Evolutionary conservation across 2,329 filamentous ascomycete species (phyloP).

Genomic region (Aspergillus uvarum): DNA sequence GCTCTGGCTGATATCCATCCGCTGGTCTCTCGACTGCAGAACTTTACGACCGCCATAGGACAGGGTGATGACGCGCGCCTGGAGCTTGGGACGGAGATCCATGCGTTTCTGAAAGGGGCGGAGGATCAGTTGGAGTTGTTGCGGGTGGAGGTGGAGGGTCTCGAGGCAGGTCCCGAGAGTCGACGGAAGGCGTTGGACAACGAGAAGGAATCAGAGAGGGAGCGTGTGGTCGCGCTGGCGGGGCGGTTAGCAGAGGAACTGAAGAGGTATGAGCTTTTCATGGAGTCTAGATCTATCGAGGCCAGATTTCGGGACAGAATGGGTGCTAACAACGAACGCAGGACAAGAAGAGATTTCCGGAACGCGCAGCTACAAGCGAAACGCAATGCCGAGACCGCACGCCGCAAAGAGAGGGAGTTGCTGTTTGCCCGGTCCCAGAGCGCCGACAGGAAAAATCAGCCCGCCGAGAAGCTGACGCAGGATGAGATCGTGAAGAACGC

Average conservation of each 20-base stretch:
- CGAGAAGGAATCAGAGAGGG: conserved; percentile 62
- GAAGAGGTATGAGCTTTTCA: conserved; percentile 56
- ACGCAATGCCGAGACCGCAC: conserved; percentile 69
- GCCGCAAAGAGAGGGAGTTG: conserved; percentile 72
- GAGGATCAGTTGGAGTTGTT: conserved; percentile 83
- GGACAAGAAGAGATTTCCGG: conserved; percentile 68
- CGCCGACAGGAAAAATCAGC: conserved; percentile 28
- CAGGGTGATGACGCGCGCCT: conserved; percentile 65
- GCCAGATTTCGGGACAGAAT: background rate
- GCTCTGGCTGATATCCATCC: conserved; percentile 54
- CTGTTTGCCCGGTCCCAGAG: conserved; percentile 60
- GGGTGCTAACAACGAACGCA: conserved; percentile 25
- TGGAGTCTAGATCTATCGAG: no score
- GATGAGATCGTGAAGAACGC: conserved; percentile 73
- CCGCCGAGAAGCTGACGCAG: conserved; percentile 58
- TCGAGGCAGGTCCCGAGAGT: conserved; percentile 50
- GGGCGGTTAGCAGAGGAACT: conserved; percentile 69
- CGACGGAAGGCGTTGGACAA: conserved; percentile 41
- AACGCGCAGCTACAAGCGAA: conserved; percentile 79
- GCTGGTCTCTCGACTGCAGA: conserved; percentile 58
- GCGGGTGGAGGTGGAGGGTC: conserved; percentile 72
- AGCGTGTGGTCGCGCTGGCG: conserved; percentile 65
- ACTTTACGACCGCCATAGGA: conserved; percentile 61
- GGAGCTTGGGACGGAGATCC: conserved; percentile 79
- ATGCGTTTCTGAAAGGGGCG: conserved; percentile 70